Percentiles rank a stretch among this genome's conserved stretches.
Evolutionary conservation across 2,329 filamentous ascomycete species (phyloP).

Genomic region (Penicillium sp.): DNA sequence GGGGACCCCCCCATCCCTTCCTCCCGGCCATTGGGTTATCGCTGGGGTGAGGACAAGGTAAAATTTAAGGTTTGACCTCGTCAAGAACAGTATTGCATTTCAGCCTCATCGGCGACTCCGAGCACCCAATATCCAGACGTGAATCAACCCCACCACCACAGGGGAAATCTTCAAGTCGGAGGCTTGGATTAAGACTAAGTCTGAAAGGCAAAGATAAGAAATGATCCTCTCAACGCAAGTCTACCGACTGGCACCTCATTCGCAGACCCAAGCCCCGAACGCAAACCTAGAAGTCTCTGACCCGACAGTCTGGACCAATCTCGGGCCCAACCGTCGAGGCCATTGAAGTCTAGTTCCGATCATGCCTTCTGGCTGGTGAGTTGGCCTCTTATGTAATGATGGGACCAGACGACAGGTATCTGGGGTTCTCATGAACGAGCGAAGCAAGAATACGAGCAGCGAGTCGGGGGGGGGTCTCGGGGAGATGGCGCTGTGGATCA

Average conservation of each 20-base stretch:
- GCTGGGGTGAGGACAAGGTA: not conserved
- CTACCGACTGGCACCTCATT: not conserved
- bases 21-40: not conserved
- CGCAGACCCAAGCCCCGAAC: no score
- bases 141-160: not conserved
- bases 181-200: not conserved
- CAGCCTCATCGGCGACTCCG: not conserved
- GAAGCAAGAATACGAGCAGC: not conserved
- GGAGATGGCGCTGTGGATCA: no score
- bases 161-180: not conserved
- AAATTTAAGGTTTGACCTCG: not conserved
- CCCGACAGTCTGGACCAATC: not conserved
- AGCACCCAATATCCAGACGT: not conserved
- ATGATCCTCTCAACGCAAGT: not conserved
- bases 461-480: not conserved
- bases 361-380: not conserved
- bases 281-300: no score
- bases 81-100: not conserved
- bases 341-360: not conserved
- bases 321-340: not conserved
- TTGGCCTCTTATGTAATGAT: not conserved
- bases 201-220: not conserved
- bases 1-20: not conserved
- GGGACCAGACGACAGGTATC: not conserved
- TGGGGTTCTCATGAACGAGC: not conserved